Evolutionary conservation across 2,329 filamentous ascomycete genomes (phyloP).

Genomic region (Botrytis galanthina): DNA sequence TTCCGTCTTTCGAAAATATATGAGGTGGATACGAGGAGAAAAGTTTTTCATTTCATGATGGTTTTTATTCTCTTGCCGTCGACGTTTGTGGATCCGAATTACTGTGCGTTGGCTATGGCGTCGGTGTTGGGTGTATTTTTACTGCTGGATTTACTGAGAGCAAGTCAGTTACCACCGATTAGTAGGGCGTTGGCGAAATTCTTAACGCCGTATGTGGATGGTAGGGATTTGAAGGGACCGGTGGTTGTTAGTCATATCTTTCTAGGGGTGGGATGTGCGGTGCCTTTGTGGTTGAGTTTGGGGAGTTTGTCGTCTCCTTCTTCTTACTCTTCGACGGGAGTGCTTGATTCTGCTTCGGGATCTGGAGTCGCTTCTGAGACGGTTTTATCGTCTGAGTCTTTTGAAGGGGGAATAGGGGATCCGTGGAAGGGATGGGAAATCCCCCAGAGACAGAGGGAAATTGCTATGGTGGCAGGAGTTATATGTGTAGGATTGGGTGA

Average conservation of each 20-base stretch:
- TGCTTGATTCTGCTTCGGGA: conserved; percentile 38
- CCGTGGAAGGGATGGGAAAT: conserved; percentile 75
- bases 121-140: conserved; percentile 82
- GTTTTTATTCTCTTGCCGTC: conserved; percentile 90
- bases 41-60: conserved; percentile 99
- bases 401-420: conserved; percentile 41
- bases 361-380: neutral
- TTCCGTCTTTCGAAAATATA: conserved; percentile 71
- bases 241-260: conserved; percentile 97
- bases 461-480: conserved; percentile 88
- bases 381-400: neutral
- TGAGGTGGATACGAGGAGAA: conserved; percentile 92
- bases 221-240: conserved; percentile 85
- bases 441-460: conserved; percentile 63
- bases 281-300: conserved; percentile 87
- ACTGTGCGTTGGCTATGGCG: conserved; percentile 74
- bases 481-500: conserved; percentile 95
- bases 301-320: conserved; percentile 57
- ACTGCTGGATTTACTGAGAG: conserved; percentile 82
- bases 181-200: conserved; percentile 84
- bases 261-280: conserved; percentile 88
- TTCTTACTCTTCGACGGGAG: neutral
- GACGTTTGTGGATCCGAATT: conserved; percentile 82
- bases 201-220: conserved; percentile 90
- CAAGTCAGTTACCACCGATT: conserved; percentile 86